phyloP scores from a whole-genome alignment of 768 basidiomycete species.

The Dentipellis sp. region DNA sequence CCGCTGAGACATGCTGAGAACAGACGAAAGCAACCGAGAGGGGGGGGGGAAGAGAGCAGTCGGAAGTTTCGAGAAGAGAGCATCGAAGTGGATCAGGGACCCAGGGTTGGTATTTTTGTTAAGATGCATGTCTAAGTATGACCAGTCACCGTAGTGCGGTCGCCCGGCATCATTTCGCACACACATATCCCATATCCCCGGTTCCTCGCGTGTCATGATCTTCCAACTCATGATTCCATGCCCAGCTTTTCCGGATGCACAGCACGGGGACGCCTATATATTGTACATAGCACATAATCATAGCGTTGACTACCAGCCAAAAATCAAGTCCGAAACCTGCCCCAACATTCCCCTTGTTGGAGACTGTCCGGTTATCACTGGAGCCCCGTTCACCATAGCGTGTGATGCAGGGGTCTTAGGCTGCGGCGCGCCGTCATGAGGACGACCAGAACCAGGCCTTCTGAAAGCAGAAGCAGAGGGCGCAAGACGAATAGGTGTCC shows the following conservation, averaged over 20 bases:
- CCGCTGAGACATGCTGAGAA: background rate
- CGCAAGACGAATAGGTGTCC: constrained; percentile 64
- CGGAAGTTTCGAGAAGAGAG: background rate
- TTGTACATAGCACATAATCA: too few relatives aligned
- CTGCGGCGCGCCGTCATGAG: constrained; percentile 3
- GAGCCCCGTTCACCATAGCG: background rate
- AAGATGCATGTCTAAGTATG: background rate
- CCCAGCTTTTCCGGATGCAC: background rate
- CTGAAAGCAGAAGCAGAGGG: constrained; percentile 69
- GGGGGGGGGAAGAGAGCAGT: background rate
- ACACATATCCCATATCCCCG: background rate
- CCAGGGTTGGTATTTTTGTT: background rate
- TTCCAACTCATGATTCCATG: background rate
- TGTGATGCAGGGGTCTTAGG: constrained; percentile 14
- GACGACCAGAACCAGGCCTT: constrained; percentile 27
- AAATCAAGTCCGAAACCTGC: constrained; percentile 73
- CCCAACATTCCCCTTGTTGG: constrained; percentile 55
- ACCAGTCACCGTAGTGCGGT: background rate
- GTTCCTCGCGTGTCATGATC: too few relatives aligned
- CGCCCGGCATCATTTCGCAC: background rate
- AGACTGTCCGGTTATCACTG: constrained; percentile 17
- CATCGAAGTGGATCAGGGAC: background rate
- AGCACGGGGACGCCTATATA: too few relatives aligned
- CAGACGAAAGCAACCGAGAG: background rate
- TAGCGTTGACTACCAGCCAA: constrained; percentile 52